Conservation (phyloP, 2,329 filamentous ascomycete species). For the Xylaria sp. region DNA sequence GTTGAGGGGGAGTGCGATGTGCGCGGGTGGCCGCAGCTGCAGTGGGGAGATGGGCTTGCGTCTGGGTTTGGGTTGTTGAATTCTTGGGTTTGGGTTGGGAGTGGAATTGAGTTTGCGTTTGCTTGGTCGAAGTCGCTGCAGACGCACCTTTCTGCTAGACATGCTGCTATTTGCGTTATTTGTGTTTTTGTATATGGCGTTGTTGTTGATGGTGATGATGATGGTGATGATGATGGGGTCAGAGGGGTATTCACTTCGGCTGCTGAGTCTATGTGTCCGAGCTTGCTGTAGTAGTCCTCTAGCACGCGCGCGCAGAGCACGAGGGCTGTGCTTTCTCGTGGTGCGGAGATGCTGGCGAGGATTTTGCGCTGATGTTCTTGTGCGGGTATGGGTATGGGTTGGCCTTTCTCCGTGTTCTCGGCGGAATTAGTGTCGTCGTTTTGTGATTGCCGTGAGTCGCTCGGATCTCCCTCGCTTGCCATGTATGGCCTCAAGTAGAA, state of each 20-base stretch:
- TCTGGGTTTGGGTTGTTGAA: not conserved
- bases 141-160: constrained; percentile 3
- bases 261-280: constrained; percentile 8
- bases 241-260: not conserved
- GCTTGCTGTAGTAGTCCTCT: constrained; percentile 26
- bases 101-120: not conserved
- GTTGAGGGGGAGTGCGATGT: not conserved
- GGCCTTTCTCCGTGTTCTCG: not conserved
- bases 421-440: not conserved
- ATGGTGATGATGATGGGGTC: too few relatives aligned
- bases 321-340: constrained; percentile 27
- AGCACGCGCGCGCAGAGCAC: constrained; percentile 33
- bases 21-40: constrained; percentile 25
- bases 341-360: constrained; percentile 7
- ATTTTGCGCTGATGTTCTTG: constrained; percentile 17
- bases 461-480: not conserved
- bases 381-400: not conserved
- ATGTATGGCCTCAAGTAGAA: constrained; percentile 27
- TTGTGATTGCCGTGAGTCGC: too few relatives aligned
- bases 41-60: not conserved
- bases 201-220: not conserved
- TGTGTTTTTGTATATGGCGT: constrained; percentile 3
- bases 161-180: constrained; percentile 18
- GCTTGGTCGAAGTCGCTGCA: constrained; percentile 25
- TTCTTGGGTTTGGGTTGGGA: too few relatives aligned